Percentiles rank a stretch among this genome's conserved stretches.
These are phyloP conservation scores for Berkeleyomyces rouxiae DNA, from an alignment of 2,329 filamentous ascomycete genomes.

Conservation along the genomic window DNA sequence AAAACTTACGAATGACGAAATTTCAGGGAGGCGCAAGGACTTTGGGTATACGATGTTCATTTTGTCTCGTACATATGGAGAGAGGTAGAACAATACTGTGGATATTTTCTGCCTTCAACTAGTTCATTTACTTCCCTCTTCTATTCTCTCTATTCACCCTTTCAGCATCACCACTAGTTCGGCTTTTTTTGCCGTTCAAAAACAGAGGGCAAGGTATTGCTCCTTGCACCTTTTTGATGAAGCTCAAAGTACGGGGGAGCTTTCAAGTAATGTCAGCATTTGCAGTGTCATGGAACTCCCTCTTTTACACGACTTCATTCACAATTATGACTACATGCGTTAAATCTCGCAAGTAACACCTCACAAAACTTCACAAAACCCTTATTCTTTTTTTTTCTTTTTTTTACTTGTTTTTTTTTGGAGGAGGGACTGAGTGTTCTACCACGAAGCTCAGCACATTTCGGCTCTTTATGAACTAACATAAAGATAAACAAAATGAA, in stretches of 20 bases:
- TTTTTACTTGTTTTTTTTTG: neutral
- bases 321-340: neutral
- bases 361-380: constrained; percentile 3
- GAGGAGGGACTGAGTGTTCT: neutral
- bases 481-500: too few relatives aligned
- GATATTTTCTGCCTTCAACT: neutral
- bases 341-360: neutral
- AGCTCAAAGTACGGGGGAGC: neutral
- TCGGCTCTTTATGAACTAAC: neutral
- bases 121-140: neutral
- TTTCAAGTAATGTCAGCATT: too few relatives aligned
- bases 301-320: neutral
- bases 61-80: neutral
- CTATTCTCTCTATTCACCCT: neutral
- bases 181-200: neutral
- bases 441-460: neutral
- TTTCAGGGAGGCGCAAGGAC: neutral
- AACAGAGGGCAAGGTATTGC: constrained; percentile 12
- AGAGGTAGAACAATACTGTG: neutral
- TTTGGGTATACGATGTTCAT: neutral
- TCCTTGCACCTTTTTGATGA: constrained; percentile 9
- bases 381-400: neutral
- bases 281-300: too few relatives aligned
- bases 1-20: neutral
- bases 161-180: neutral